phyloP scores from a whole-genome alignment of 2,329 filamentous ascomycete genomes.

The Septoria linicola region DNA sequence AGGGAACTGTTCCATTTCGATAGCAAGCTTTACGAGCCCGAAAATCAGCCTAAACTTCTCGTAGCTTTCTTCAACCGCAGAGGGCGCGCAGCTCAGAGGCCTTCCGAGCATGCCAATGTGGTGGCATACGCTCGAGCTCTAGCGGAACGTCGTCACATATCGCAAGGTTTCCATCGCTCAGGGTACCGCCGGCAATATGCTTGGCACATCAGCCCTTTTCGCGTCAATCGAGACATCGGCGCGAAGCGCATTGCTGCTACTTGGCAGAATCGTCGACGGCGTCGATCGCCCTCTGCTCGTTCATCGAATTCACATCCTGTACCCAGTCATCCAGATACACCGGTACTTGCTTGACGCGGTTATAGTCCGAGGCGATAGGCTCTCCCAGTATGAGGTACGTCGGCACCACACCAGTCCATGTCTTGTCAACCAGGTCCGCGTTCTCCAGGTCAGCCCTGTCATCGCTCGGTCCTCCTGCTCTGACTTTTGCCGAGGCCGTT shows the following conservation, averaged over 20 bases:
- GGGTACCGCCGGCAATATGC: not conserved
- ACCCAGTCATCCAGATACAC: conserved; percentile 59
- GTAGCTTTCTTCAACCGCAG: conserved; percentile 27
- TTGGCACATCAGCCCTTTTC: conserved; percentile 27
- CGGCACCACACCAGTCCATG: conserved; percentile 64
- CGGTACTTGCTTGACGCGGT: conserved; percentile 60
- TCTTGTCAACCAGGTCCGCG: conserved; percentile 49
- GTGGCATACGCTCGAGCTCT: conserved; percentile 23
- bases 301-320: conserved; percentile 46
- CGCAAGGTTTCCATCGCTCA: not conserved
- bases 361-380: conserved; percentile 61
- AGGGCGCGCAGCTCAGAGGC: conserved; percentile 12
- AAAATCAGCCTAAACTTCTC: conserved; percentile 20
- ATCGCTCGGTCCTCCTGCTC: conserved; percentile 64
- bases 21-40: conserved; percentile 17
- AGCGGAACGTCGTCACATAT: conserved; percentile 2
- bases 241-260: conserved; percentile 1
- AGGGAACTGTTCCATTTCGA: conserved; percentile 22
- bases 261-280: conserved; percentile 29
- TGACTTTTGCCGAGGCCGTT: conserved; percentile 73
- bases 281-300: conserved; percentile 38
- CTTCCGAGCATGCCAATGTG: conserved; percentile 28
- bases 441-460: conserved; percentile 56
- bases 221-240: not conserved
- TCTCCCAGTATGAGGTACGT: conserved; percentile 63